Evolutionary conservation across 2,329 filamentous ascomycete species (phyloP).

Genomic region (Neonectria sp.): DNA sequence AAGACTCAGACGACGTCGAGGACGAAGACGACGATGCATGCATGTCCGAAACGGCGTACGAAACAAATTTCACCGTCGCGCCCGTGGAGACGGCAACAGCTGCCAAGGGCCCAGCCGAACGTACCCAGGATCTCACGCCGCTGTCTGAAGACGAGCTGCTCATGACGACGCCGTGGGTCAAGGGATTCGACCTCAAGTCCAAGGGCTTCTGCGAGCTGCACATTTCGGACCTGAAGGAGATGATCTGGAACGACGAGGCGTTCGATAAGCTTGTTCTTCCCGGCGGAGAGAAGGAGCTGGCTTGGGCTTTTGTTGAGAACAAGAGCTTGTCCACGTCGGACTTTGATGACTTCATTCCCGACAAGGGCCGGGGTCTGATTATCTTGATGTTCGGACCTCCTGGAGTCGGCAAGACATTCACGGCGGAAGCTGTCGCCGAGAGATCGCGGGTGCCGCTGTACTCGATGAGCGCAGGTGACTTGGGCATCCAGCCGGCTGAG

Average conservation of each 20-base stretch:
- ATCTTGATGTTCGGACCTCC: slow-evolving; percentile 62
- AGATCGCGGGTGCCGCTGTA: slow-evolving; percentile 56
- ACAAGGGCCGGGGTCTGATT: slow-evolving; percentile 60
- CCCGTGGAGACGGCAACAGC: slow-evolving; percentile 21
- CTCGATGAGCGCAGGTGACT: slow-evolving; percentile 56
- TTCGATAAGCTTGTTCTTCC: slow-evolving; percentile 56
- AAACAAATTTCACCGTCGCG: slow-evolving; percentile 27
- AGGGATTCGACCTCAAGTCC: slow-evolving; percentile 54
- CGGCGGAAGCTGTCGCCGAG: slow-evolving; percentile 59
- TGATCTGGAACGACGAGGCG: slow-evolving; percentile 54
- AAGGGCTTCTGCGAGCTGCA: slow-evolving; percentile 49
- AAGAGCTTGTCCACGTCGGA: slow-evolving; percentile 46
- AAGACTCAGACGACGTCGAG: neutral
- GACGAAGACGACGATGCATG: slow-evolving; percentile 11
- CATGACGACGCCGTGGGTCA: slow-evolving; percentile 54
- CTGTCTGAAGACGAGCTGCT: slow-evolving; percentile 55
- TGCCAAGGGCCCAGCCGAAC: slow-evolving; percentile 28
- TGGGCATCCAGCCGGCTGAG: slow-evolving; percentile 52
- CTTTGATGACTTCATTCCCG: slow-evolving; percentile 55
- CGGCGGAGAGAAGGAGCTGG: slow-evolving; percentile 54
- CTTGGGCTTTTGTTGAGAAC: slow-evolving; percentile 57
- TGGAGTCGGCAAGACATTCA: slow-evolving; percentile 64
- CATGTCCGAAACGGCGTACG: slow-evolving; percentile 8
- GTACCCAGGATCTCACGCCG: slow-evolving; percentile 43
- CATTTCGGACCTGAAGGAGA: slow-evolving; percentile 32